Evolutionary conservation across 2,329 filamentous ascomycete species (phyloP).

Genomic region (Fonsecaea monophora): DNA sequence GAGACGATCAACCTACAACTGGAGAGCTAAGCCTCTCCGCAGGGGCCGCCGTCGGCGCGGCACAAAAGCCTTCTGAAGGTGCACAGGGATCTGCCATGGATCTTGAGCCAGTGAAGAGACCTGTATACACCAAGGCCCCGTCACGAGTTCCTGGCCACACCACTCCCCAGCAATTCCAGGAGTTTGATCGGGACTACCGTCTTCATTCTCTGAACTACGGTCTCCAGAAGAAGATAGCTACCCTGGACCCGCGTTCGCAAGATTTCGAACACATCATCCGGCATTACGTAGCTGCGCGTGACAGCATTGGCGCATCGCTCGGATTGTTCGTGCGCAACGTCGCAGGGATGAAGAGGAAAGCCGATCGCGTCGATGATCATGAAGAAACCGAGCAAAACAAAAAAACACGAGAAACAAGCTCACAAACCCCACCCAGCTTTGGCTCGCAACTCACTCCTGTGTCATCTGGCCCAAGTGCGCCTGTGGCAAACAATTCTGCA

Average conservation of each 20-base stretch:
- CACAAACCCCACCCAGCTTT: conserved; percentile 2
- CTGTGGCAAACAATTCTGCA: neutral
- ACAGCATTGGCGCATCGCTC: conserved; percentile 47
- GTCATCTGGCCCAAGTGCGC: neutral
- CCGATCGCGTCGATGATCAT: conserved; percentile 35
- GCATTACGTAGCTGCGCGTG: conserved; percentile 49
- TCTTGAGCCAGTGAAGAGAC: conserved; percentile 25
- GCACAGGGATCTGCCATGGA: neutral
- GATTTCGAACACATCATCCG: conserved; percentile 48
- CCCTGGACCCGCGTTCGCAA: conserved; percentile 44
- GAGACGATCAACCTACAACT: neutral
- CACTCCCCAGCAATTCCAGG: conserved; percentile 36
- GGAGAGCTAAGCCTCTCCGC: conserved; percentile 20
- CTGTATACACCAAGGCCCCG: conserved; percentile 38
- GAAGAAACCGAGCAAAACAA: conserved; percentile 40
- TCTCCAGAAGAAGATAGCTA: conserved; percentile 46
- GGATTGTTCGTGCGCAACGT: conserved; percentile 36
- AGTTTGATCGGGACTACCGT: conserved; percentile 42
- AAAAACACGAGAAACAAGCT: conserved; percentile 25
- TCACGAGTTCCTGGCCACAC: conserved; percentile 34
- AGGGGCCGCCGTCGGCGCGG: conserved; percentile 8
- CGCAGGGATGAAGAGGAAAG: conserved; percentile 44
- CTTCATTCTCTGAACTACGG: conserved; percentile 46
- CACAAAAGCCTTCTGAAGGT: conserved; percentile 7
- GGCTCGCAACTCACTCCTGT: conserved; percentile 1